These are phyloP conservation scores for Blastobotrys arbuscula DNA, from an alignment of 1,139 yeast genomes.

Conservation along the genomic window DNA sequence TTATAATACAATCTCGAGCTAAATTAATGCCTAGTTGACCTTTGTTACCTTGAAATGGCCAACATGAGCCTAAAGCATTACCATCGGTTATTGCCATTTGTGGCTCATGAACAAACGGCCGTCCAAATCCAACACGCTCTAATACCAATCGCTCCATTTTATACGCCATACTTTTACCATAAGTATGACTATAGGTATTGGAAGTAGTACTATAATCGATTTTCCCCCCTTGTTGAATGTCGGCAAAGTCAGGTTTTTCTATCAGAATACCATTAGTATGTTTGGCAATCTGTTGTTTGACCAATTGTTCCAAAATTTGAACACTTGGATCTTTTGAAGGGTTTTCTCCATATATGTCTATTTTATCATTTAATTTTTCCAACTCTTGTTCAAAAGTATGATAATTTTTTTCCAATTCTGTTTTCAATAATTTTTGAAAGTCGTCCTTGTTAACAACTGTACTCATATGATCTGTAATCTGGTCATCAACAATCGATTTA, in stretches of 20 bases:
- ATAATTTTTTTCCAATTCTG: conserved; percentile 13
- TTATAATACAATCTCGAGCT: conserved; percentile 24
- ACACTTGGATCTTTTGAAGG: conserved; percentile 7
- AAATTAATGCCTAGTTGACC: conserved; percentile 31
- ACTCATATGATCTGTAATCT: conserved; percentile 4
- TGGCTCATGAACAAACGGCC: conserved; percentile 24
- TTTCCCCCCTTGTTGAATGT: conserved; percentile 29
- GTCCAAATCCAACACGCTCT: conserved; percentile 24
- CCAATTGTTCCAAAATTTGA: conserved; percentile 12
- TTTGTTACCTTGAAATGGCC: conserved; percentile 33
- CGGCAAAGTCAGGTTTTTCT: conserved; percentile 31
- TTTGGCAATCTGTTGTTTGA: conserved; percentile 13
- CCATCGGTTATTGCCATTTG: conserved; percentile 28
- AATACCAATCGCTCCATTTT: conserved; percentile 18
- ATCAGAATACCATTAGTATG: conserved; percentile 13
- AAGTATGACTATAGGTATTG: conserved; percentile 25
- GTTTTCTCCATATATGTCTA: conserved; percentile 11
- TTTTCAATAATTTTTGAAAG: conserved; percentile 9
- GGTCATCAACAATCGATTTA: conserved; percentile 9
- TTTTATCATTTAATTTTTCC: conserved; percentile 12
- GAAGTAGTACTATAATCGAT: conserved; percentile 29
- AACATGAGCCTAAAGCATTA: conserved; percentile 31
- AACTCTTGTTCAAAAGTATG: conserved; percentile 10
- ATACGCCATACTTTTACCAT: conserved; percentile 17
- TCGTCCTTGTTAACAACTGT: conserved; percentile 13